These are phyloP conservation scores for Bruguiera sexangula DNA, from an alignment of 345 rosid species.

Conservation along the genomic window DNA sequence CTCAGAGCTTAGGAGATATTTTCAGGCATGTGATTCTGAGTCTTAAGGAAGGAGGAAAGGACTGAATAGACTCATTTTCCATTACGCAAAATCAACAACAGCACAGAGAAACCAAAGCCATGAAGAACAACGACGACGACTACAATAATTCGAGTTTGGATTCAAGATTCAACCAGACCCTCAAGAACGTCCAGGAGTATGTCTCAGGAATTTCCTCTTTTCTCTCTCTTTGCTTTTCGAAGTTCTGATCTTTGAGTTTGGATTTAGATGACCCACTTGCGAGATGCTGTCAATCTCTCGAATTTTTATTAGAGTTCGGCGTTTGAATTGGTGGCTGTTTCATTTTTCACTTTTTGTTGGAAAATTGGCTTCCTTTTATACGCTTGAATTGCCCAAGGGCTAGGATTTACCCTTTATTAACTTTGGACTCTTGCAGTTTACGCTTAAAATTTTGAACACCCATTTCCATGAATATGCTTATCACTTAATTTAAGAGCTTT, in stretches of 20 bases:
- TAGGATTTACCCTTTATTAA: no score
- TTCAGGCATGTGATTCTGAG: no score
- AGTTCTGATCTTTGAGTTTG: conserved; percentile 3
- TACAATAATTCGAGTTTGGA: conserved; percentile 42
- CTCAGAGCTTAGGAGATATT: no score
- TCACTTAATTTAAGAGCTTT: neutral
- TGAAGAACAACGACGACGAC: conserved; percentile 28
- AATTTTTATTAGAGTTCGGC: conserved; percentile 1
- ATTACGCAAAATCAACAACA: neutral
- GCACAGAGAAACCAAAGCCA: neutral
- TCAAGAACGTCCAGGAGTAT: conserved; percentile 87
- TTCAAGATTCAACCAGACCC: conserved; percentile 86
- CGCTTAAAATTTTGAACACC: neutral
- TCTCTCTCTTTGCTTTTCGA: neutral
- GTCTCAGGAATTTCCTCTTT: neutral
- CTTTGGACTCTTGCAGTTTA: neutral
- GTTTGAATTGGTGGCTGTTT: no score
- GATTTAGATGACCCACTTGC: conserved; percentile 7
- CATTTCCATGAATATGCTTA: neutral
- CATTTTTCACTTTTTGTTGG: no score
- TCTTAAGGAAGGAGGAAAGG: no score
- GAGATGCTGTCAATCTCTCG: conserved; percentile 24
- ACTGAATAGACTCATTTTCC: neutral
- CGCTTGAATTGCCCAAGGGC: no score
- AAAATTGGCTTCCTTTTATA: no score